phyloP scores from a whole-genome alignment of 2,329 filamentous ascomycete species.

The Microsporum audouinii region DNA sequence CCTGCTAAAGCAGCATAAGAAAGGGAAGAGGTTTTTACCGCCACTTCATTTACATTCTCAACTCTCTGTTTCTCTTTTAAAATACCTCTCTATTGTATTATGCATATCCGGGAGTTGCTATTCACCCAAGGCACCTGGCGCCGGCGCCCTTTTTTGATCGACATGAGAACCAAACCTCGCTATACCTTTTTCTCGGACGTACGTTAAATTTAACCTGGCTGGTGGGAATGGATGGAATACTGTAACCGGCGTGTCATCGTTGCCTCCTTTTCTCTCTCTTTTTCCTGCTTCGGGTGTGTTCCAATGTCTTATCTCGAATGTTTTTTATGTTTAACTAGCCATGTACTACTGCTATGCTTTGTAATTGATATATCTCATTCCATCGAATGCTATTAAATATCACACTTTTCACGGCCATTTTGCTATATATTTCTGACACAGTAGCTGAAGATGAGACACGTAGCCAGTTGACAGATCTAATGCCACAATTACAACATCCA shows the following conservation, averaged over 20 bases:
- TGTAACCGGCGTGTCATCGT: not conserved
- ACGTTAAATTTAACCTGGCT: not conserved
- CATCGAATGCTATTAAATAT: not conserved
- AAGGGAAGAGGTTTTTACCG: no score
- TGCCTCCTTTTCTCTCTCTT: not conserved
- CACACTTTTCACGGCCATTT: not conserved
- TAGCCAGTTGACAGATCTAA: no score
- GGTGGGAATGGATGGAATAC: not conserved
- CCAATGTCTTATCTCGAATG: not conserved
- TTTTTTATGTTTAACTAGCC: not conserved
- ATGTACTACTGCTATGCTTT: not conserved
- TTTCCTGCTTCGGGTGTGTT: not conserved
- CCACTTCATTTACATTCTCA: not conserved
- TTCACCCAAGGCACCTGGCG: slow-evolving; percentile 4
- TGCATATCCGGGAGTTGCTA: not conserved
- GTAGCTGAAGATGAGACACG: no score
- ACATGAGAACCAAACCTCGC: slow-evolving; percentile 51
- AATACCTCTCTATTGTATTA: not conserved
- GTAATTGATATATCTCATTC: not conserved
- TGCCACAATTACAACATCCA: no score
- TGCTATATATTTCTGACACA: not conserved
- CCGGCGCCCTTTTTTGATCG: slow-evolving; percentile 16
- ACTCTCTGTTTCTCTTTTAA: not conserved
- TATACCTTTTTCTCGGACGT: slow-evolving; percentile 61
- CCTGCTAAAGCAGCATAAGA: not conserved